phyloP scores from a whole-genome alignment of 73 alveolate genomes.

The Paramecium bursaria region DNA sequence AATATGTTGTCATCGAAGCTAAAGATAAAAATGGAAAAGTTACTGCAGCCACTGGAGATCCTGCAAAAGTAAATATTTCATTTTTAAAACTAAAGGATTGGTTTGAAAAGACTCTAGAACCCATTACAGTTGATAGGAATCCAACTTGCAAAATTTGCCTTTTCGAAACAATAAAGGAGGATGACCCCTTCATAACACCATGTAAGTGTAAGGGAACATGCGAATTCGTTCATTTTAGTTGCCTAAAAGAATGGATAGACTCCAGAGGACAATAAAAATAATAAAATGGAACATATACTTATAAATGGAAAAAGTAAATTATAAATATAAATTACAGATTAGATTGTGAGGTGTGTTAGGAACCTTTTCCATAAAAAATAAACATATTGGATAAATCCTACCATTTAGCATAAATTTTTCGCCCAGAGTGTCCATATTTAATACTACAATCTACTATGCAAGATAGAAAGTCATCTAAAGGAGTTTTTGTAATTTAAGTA shows the following conservation, averaged over 20 bases:
- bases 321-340: background rate
- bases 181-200: conserved; percentile 71
- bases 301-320: conserved; percentile 64
- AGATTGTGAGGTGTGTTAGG: conserved; percentile 66
- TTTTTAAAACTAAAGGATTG: background rate
- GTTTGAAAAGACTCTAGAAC: conserved; percentile 18
- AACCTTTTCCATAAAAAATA: conserved; percentile 56
- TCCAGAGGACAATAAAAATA: conserved; percentile 57
- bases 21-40: conserved; percentile 10
- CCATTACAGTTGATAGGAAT: background rate
- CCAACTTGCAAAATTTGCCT: conserved; percentile 71
- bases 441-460: conserved; percentile 33
- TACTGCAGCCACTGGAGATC: background rate
- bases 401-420: conserved; percentile 4
- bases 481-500: background rate
- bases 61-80: background rate
- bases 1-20: conserved; percentile 55
- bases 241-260: conserved; percentile 72
- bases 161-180: conserved; percentile 42
- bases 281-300: conserved; percentile 32
- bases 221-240: conserved; percentile 69
- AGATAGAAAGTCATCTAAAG: background rate
- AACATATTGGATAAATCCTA: background rate
- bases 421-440: conserved; percentile 52
- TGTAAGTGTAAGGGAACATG: conserved; percentile 74